phyloP scores from a whole-genome alignment of 306 rosid species.

The Pueraria montana region DNA sequence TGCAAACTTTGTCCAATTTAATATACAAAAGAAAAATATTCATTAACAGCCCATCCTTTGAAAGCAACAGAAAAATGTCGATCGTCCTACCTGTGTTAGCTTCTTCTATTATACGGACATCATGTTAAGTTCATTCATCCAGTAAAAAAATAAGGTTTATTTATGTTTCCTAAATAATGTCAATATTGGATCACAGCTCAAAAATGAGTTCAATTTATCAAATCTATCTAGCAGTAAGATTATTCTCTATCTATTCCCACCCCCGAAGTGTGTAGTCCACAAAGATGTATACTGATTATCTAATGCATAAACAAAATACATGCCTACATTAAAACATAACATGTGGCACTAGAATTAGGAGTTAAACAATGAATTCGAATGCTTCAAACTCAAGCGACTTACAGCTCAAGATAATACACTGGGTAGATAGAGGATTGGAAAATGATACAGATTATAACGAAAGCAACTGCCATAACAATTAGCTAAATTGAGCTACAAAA shows the following conservation, averaged over 20 bases:
- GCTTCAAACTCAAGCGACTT: constrained; percentile 20
- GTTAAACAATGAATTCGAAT: constrained; percentile 18
- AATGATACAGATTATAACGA: constrained; percentile 36
- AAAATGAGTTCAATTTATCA: background rate
- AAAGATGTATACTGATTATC: background rate
- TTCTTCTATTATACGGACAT: background rate
- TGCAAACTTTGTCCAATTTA: background rate
- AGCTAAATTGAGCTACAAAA: constrained; percentile 52
- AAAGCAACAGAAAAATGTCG: background rate
- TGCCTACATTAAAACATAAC: background rate
- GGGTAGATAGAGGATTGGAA: constrained; percentile 41
- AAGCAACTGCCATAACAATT: constrained; percentile 31
- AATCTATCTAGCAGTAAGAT: background rate
- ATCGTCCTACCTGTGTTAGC: background rate
- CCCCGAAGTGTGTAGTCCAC: background rate
- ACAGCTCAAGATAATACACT: constrained; percentile 28
- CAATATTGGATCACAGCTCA: background rate
- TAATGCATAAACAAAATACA: background rate
- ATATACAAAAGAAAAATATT: background rate
- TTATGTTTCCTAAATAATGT: background rate
- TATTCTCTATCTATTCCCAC: background rate
- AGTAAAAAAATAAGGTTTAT: background rate
- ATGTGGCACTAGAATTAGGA: constrained; percentile 4
- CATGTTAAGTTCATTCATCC: background rate
- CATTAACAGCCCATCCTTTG: background rate